Conservation (phyloP, 2,329 filamentous ascomycete genomes). For the Arachnomyces sp. region DNA sequence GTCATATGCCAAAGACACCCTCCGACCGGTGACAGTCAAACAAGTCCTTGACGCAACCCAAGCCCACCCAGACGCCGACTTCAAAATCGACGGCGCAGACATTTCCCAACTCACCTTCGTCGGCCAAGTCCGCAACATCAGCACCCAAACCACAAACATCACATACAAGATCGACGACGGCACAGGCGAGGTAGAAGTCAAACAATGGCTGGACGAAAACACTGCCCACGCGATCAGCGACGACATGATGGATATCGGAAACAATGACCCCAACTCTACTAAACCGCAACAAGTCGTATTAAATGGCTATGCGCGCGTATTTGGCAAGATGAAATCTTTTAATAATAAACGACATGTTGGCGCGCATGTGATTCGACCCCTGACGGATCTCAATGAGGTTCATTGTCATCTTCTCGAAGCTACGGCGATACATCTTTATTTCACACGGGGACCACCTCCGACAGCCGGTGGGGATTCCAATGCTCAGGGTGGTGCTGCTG, state of each 20-base stretch:
- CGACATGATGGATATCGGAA: slow-evolving; percentile 40
- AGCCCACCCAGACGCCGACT: slow-evolving; percentile 65
- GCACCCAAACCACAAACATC: slow-evolving; percentile 79
- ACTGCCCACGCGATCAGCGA: slow-evolving; percentile 36
- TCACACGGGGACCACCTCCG: slow-evolving; percentile 60
- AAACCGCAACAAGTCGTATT: slow-evolving; percentile 52
- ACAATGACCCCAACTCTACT: slow-evolving; percentile 35
- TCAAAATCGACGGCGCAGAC: slow-evolving; percentile 71
- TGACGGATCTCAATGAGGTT: slow-evolving; percentile 85
- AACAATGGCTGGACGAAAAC: slow-evolving; percentile 38
- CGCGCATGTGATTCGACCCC: slow-evolving; percentile 70
- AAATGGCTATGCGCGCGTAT: slow-evolving; percentile 77
- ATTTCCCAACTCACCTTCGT: slow-evolving; percentile 76
- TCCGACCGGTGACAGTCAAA: slow-evolving; percentile 92
- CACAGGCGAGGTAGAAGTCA: slow-evolving; percentile 80
- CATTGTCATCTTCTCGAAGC: slow-evolving; percentile 88
- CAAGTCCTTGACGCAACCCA: slow-evolving; percentile 80
- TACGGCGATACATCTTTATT: slow-evolving; percentile 77
- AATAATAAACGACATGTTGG: slow-evolving; percentile 75
- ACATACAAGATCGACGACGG: slow-evolving; percentile 94
- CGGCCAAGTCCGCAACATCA: slow-evolving; percentile 82
- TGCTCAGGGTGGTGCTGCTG: slow-evolving; percentile 41
- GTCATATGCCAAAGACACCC: slow-evolving; percentile 66
- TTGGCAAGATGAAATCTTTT: slow-evolving; percentile 76
- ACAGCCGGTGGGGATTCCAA: slow-evolving; percentile 23